Conservation (phyloP, 2,329 filamentous ascomycete genomes). For the Gaeumannomyces sp. region DNA sequence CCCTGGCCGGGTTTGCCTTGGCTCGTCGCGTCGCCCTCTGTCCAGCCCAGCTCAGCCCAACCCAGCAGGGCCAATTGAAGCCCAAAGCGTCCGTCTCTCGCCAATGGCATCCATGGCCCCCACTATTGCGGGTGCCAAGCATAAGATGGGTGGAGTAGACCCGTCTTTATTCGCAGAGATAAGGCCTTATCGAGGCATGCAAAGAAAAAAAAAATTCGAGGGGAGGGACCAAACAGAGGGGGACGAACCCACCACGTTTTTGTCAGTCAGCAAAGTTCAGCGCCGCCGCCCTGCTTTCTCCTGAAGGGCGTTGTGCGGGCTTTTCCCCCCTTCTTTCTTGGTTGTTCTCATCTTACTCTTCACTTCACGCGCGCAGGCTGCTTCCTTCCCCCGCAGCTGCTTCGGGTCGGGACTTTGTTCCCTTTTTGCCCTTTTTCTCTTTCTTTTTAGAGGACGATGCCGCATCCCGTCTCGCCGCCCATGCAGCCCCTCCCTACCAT, state of each 20-base stretch:
- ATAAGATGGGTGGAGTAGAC: background rate
- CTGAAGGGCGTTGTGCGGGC: background rate
- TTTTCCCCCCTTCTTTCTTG: background rate
- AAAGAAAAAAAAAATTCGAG: background rate
- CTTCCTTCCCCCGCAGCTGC: background rate
- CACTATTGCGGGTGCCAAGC: background rate
- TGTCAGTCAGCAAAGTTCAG: constrained; percentile 9
- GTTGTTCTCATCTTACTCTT: background rate
- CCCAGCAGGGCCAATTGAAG: background rate
- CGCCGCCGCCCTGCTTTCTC: constrained; percentile 7
- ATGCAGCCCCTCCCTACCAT: constrained; percentile 19
- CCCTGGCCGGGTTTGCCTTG: background rate
- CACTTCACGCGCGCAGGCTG: background rate
- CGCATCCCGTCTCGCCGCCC: constrained; percentile 16
- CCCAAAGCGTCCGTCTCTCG: background rate
- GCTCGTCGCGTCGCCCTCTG: too few species aligned
- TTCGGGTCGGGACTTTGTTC: constrained; percentile 3
- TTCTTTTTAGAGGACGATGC: constrained; percentile 15
- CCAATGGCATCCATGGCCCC: background rate
- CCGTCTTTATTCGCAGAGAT: background rate
- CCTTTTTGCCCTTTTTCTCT: constrained; percentile 5
- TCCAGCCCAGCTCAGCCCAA: background rate
- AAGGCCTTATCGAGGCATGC: background rate
- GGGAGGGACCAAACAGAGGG: constrained; percentile 2
- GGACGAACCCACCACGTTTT: constrained; percentile 4